These are phyloP conservation scores for Rhizophora mangle DNA, from an alignment of 345 rosid species.

Conservation along the genomic window DNA sequence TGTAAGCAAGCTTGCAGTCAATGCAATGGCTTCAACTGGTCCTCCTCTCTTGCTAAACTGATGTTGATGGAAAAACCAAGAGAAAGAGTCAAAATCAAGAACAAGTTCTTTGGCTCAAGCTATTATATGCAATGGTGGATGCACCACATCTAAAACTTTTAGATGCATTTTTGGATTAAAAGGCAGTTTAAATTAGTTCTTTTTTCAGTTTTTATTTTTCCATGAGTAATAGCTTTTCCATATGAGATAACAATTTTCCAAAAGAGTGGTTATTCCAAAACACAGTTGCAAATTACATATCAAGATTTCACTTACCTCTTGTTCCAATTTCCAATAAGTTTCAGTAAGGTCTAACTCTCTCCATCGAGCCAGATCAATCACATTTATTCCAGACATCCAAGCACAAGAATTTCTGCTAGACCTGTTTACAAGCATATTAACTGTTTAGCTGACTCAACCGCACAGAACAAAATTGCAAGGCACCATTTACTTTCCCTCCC, in stretches of 20 bases:
- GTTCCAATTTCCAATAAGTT: constrained; percentile 49
- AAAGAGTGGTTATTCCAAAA: background rate
- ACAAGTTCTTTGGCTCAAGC: background rate
- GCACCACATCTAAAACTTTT: background rate
- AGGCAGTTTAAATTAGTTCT: background rate
- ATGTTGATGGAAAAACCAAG: constrained; percentile 11
- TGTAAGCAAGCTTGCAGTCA: constrained; percentile 27
- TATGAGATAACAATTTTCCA: constrained; percentile 2
- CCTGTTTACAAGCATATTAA: constrained; percentile 42
- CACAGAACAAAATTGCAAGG: constrained; percentile 64
- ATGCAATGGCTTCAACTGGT: constrained; percentile 42
- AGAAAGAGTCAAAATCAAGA: background rate
- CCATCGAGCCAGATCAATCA: constrained; percentile 80
- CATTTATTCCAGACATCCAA: constrained; percentile 94
- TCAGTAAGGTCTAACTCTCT: constrained; percentile 52
- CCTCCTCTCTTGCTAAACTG: constrained; percentile 43
- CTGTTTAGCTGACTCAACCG: constrained; percentile 60
- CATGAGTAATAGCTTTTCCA: background rate
- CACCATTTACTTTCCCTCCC: constrained; percentile 84
- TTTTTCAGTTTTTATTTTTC: background rate
- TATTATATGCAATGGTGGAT: background rate
- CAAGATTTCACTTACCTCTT: constrained; percentile 46
- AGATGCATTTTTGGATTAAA: background rate
- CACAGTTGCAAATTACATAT: constrained; percentile 1
- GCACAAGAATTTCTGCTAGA: constrained; percentile 50